A percentile compares a stretch with the other conserved stretches of the same genome.
These are phyloP conservation scores for Hypocreales sp. DNA, from an alignment of 2,329 filamentous ascomycete genomes.

Conservation along the genomic window DNA sequence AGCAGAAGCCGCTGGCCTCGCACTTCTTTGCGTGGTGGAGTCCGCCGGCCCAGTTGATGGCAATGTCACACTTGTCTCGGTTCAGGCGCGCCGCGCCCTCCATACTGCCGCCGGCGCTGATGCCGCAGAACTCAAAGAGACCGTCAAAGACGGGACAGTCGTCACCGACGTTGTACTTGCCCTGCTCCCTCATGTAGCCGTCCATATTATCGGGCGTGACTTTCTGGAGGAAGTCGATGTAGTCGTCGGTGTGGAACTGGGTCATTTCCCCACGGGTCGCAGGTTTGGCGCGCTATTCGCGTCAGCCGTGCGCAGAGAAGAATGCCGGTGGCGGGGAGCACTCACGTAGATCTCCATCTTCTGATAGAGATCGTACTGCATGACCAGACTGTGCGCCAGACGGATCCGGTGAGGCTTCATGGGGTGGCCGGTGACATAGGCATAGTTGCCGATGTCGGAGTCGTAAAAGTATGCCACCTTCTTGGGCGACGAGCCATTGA, in stretches of 20 bases:
- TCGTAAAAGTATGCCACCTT: slow-evolving; percentile 98
- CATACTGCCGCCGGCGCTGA: slow-evolving; percentile 87
- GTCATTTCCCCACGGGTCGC: slow-evolving; percentile 82
- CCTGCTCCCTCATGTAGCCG: slow-evolving; percentile 75
- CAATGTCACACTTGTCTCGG: slow-evolving; percentile 86
- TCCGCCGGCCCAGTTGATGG: slow-evolving; percentile 95
- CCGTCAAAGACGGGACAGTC: slow-evolving; percentile 97
- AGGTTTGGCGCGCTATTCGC: slow-evolving; percentile 57
- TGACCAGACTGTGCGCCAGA: slow-evolving; percentile 85
- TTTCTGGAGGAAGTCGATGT: slow-evolving; percentile 87
- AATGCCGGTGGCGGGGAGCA: slow-evolving; percentile 9
- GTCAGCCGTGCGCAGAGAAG: not conserved
- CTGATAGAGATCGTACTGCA: slow-evolving; percentile 91
- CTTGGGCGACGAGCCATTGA: slow-evolving; percentile 40
- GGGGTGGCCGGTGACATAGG: slow-evolving; percentile 89
- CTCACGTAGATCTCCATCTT: slow-evolving; percentile 93
- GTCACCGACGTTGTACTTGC: slow-evolving; percentile 86
- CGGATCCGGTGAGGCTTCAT: slow-evolving; percentile 98
- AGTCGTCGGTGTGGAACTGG: slow-evolving; percentile 88
- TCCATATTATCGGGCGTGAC: slow-evolving; percentile 99
- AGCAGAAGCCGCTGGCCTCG: slow-evolving; percentile 94
- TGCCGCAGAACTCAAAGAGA: slow-evolving; percentile 90
- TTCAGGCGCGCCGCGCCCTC: slow-evolving; percentile 84
- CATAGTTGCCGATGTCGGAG: slow-evolving; percentile 95
- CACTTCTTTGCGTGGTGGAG: slow-evolving; percentile 96